Base-by-base conservation (phyloP, 176 grass and related monocot genomes). In the Pharus latifolius region DNA sequence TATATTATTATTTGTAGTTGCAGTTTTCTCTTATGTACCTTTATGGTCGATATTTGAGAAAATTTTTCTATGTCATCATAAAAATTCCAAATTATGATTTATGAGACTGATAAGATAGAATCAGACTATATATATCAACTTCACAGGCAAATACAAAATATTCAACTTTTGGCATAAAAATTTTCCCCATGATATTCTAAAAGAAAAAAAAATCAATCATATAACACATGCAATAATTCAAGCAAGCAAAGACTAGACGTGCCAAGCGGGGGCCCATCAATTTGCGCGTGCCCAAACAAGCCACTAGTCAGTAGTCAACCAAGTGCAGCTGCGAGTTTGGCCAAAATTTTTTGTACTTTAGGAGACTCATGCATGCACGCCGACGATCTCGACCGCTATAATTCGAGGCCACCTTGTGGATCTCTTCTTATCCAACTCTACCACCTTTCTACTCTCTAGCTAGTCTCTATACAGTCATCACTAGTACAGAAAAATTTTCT, bases 241-340 rank as follows among this genome's bases (percentile, higher is more conserved):
- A 43, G 26, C 29, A 0, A 8, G 2, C 4, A 24, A 10, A n/a
- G 24, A 31, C 7, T 27, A 13, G 8, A 23, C 54, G 45, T 26
- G 45, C 24, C 80, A 62, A 64, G 30, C 13, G 30, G 50, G 33
- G 46, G 47, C 15, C 15, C 5, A 60, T 17, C 46, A 32, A 29
- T 34, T n/a, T 4, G 27, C 7, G 40, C 63, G 17, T 37, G 63
- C 19, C 29, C 2, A 7, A 41, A 25, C 43, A 58, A 29, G 7
- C 23, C 23, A 44, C 8, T 7, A 25, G n/a, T n/a, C n/a, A n/a
- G n/a, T n/a, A n/a, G 79, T 82, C 79, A 82, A 69, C 53, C 44
- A 75, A 67, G 42, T 75, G 30, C 41, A 37, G 70, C 79, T 67
- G 18, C 17, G 23, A 79, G 69, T 79, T 66, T 34, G 43, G 59